Evolutionary conservation across 2,329 filamentous ascomycete species (phyloP), one percentile per base, ranked within the genome.

Genomic region (Phaeosphaeria sp.): DNA sequence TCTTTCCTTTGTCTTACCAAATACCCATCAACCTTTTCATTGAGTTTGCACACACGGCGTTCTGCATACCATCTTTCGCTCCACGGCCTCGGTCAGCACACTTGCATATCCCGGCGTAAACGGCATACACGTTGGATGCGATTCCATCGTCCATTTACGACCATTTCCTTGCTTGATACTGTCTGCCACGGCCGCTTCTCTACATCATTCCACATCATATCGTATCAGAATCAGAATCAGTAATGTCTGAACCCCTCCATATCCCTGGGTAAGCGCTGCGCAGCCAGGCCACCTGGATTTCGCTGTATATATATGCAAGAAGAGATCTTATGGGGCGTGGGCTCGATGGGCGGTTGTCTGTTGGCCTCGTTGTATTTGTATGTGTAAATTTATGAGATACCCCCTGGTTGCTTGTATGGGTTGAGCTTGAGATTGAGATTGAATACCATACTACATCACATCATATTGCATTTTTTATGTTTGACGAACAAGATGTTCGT

Each of bases 331-430:
- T 47, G 21, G 56, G 36, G 50, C 17, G 45, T 30, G 33, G 51
- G 45, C 53, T 17, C 2, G 36, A 5, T 27, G 25, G 56, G 42
- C 52, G 33, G 33, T 49, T 45, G 30, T 36, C 30, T 43, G 17
- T 18, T 7, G 4, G n/a, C 11, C 52, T 53, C 46, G 53, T 50
- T 68, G 61, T 61, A 63, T 56, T 68, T 67, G 55, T 64, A 65
- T 56, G 60, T 68, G 65, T 70, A 68, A 52, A 68, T 67, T 69
- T 65, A 66, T 65, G 66, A 71, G 69, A 73, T 73, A 73, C 69
- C 68, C 69, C 68, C 53, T 49, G 42, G 39, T 57, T 36, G 50
- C 49, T 49, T 57, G 30, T 30, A 21, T 11, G 30, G 30, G 30
- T 36, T 13, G 30, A 36, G 30, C 11, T 7, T 5, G 44, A 48